A percentile compares a stretch with the other conserved stretches of the same genome.
These are phyloP conservation scores for Cucurbita maxima DNA, from an alignment of 306 rosid species.

Conservation along the genomic window DNA sequence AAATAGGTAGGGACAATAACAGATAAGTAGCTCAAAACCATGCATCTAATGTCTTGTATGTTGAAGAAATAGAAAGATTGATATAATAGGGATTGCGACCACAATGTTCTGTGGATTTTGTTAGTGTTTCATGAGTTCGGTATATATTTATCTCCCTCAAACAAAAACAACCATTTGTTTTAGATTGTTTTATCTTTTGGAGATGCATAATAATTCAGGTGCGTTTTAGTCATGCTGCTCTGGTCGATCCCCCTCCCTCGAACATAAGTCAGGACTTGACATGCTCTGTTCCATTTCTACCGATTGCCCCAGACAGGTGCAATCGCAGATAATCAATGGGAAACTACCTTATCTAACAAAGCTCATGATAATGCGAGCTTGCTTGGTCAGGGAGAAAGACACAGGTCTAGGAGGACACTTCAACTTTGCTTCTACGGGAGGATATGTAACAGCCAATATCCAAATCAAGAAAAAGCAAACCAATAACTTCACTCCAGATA, in stretches of 20 bases:
- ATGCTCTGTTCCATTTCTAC: neutral
- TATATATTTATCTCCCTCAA: neutral
- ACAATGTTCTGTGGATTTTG: slow-evolving; percentile 4
- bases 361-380: neutral
- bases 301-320: neutral
- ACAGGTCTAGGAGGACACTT: neutral
- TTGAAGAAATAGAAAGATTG: neutral
- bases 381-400: neutral
- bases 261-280: neutral
- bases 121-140: slow-evolving; percentile 1
- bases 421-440: slow-evolving; percentile 1
- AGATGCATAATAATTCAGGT: neutral
- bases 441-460: neutral
- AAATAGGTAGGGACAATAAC: neutral
- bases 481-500: neutral
- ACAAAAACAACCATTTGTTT: slow-evolving; percentile 5
- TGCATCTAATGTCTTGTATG: neutral
- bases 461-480: neutral
- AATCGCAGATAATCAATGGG: neutral
- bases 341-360: neutral
- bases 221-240: neutral
- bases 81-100: slow-evolving; percentile 1
- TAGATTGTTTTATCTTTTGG: neutral
- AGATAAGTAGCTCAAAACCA: slow-evolving; percentile 1
- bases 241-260: neutral